Evolutionary conservation across 305 asterid genomes (phyloP), one percentile per base, ranked within the genome.

Genomic region (Plantago coronopus): DNA sequence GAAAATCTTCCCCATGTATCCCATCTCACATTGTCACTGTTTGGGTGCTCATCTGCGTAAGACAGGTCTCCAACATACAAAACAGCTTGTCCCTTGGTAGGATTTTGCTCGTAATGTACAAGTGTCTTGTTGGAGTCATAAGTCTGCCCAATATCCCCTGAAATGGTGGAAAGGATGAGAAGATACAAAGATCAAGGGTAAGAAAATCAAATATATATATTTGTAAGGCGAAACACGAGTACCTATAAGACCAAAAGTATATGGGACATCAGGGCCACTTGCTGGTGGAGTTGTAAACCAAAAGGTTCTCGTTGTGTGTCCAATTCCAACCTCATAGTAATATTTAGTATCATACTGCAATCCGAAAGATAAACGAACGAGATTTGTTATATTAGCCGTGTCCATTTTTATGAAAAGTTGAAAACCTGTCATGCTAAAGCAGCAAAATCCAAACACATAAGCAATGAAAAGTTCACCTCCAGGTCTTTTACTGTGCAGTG

Each of bases 221-320:
- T 17, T 3, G 4, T 18, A 22, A 48, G 15, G 9, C 10, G 5
- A 50, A 48, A 50, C 13, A 17, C 12, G 22, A 50, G 57, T 83
- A 88, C 96, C 97, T 64, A 89, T 86, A 11, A 89, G 80, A 34
- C 97, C 97, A 71, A 89, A 87, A 2, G 88, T 84, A 62, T 87
- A 87, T 0, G 95, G 95, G 59, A 78, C 91, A 66, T 89, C 94
- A 29, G 91, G 95, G 11, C 97, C 93, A 48, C 82, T 76, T 59
- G 31, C 67, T 15, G 91, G 95, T 17, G 97, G 95, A 42, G 94
- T 84, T 1, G 50, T 49, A 65, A 89, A 89, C 90, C 90, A 87
- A 77, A 89, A 89, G 13, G 73, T 77, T 23, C 95, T 64, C 6
- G 68, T 38, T 5, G 81, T 74, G 18, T 67, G 71, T 45, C 79